phyloP scores from a whole-genome alignment of 2,329 filamentous ascomycete genomes.

The Trichoderma brevicompactum region DNA sequence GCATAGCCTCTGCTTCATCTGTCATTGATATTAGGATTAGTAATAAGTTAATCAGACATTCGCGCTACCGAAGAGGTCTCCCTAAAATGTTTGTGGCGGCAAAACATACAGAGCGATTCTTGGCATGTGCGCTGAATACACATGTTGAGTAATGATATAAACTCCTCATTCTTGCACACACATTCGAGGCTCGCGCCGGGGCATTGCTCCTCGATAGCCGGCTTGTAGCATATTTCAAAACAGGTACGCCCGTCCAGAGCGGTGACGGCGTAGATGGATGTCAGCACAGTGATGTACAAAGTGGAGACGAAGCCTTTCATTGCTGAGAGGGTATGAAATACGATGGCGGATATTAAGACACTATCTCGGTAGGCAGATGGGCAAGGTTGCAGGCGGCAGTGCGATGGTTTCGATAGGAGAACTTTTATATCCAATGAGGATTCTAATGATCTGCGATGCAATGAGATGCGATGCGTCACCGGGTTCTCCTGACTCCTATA shows the following conservation, averaged over 20 bases:
- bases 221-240: conserved; percentile 18
- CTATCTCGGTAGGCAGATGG: neutral
- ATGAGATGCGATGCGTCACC: neutral
- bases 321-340: neutral
- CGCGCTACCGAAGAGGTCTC: too few species aligned
- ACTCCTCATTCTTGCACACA: conserved; percentile 21
- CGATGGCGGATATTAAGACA: neutral
- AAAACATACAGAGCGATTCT: conserved; percentile 18
- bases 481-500: conserved; percentile 1
- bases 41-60: neutral
- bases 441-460: neutral
- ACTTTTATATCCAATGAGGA: neutral
- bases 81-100: too few species aligned
- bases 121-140: conserved; percentile 24
- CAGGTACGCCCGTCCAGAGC: conserved; percentile 21
- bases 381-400: neutral
- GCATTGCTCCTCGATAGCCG: conserved; percentile 21
- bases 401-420: neutral
- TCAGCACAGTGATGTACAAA: conserved; percentile 10
- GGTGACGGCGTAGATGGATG: neutral
- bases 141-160: conserved; percentile 18
- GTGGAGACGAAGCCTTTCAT: conserved; percentile 20
- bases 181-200: conserved; percentile 9
- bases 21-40: neutral
- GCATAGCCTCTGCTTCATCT: conserved; percentile 17